Conservation (phyloP, 495 filamentous ascomycete species). For the Talaromyces ruber region DNA sequence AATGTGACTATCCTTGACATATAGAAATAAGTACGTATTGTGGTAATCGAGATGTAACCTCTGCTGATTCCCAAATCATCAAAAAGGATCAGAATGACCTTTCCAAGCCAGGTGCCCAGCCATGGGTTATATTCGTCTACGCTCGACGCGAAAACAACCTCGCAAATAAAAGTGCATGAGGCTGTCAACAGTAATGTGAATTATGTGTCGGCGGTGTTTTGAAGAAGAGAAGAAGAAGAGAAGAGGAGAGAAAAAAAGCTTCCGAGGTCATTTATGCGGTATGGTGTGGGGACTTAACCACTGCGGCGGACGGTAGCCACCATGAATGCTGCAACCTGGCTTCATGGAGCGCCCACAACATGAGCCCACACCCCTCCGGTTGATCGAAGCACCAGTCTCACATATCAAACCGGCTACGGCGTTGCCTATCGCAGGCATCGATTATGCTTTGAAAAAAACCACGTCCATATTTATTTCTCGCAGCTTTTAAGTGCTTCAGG, state of each 20-base stretch:
- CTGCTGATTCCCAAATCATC: conserved; percentile 74
- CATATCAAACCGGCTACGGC: conserved; percentile 6
- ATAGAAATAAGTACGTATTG: neutral
- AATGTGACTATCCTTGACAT: neutral
- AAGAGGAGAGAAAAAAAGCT: conserved; percentile 11
- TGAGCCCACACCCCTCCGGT: conserved; percentile 4
- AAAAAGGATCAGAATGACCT: conserved; percentile 54
- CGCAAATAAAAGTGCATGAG: conserved; percentile 35
- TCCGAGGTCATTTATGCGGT: conserved; percentile 24
- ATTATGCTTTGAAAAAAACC: conserved; percentile 24
- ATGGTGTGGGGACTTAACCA: conserved; percentile 13
- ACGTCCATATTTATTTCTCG: neutral
- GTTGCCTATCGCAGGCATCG: conserved; percentile 11
- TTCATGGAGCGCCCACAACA: conserved; percentile 20
- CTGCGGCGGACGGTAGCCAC: conserved; percentile 25
- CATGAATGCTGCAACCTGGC: conserved; percentile 42
- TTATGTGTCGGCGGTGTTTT: conserved; percentile 40
- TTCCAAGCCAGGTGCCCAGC: conserved; percentile 75
- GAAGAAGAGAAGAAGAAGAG: conserved; percentile 33
- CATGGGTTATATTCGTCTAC: conserved; percentile 57
- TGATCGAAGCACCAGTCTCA: conserved; percentile 5
- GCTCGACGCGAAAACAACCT: conserved; percentile 65
- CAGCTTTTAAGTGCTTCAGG: neutral
- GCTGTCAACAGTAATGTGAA: conserved; percentile 54
- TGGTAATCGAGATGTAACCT: conserved; percentile 46